Conservation (phyloP, 169 alveolate species). For the Plasmodium knowlesi region DNA sequence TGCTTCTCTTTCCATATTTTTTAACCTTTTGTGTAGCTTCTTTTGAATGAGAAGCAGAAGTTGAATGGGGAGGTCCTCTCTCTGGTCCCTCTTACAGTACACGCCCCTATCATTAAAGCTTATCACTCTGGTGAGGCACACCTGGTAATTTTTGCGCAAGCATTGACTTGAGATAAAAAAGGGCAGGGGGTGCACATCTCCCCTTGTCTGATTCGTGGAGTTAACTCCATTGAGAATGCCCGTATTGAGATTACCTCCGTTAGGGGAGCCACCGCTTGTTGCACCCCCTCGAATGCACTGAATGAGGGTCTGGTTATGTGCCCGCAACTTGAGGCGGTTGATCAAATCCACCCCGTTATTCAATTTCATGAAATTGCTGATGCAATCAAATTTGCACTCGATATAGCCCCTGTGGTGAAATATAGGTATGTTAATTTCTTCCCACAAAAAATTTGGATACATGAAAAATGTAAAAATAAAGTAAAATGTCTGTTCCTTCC, state of each 20-base stretch:
- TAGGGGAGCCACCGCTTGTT: background rate
- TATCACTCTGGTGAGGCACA: conserved; percentile 36
- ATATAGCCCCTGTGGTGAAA: conserved; percentile 42
- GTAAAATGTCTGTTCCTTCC: conserved; percentile 21
- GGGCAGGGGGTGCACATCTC: conserved; percentile 16
- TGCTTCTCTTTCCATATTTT: background rate
- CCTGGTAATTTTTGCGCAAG: background rate
- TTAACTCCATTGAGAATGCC: background rate
- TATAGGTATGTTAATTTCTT: conserved; percentile 43
- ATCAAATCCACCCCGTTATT: background rate
- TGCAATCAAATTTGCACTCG: conserved; percentile 35
- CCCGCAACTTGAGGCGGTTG: background rate
- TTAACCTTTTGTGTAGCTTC: conserved; percentile 2
- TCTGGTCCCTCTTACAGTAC: conserved; percentile 24
- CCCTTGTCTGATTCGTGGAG: background rate
- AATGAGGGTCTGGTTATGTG: conserved; percentile 5
- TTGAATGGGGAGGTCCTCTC: background rate
- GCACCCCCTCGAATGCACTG: conserved; percentile 11
- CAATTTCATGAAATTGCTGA: conserved; percentile 12
- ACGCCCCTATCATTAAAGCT: conserved; percentile 36
- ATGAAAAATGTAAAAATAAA: conserved; percentile 41
- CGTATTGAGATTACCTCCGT: background rate
- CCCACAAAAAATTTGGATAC: conserved; percentile 55
- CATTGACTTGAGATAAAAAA: conserved; percentile 24
- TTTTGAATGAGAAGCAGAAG: background rate